Percentiles rank a stretch among this genome's conserved stretches.
These are phyloP conservation scores for Pseudozyma sp. DNA, from an alignment of 1,284 basidiomycete species.

Conservation along the genomic window DNA sequence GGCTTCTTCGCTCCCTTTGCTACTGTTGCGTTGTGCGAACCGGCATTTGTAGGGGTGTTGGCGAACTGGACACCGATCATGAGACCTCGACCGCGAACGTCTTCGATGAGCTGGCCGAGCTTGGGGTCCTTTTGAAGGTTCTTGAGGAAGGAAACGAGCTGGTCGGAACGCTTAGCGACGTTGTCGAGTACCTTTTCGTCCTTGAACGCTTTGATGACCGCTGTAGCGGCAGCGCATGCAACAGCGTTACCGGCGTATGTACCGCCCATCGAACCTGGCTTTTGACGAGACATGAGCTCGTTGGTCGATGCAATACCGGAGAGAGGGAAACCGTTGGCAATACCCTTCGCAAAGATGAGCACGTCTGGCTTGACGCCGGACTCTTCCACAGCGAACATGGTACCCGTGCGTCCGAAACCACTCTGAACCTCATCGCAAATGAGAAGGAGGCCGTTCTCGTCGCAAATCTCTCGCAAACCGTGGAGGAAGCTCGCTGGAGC, in stretches of 20 bases:
- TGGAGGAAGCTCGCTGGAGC: slow-evolving; percentile 83
- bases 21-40: slow-evolving; percentile 23
- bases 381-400: slow-evolving; percentile 79
- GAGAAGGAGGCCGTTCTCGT: slow-evolving; percentile 86
- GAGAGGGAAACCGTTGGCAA: slow-evolving; percentile 94
- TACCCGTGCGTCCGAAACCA: slow-evolving; percentile 66
- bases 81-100: slow-evolving; percentile 62
- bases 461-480: slow-evolving; percentile 84
- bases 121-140: slow-evolving; percentile 38
- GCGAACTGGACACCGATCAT: slow-evolving; percentile 67
- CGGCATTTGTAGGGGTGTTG: slow-evolving; percentile 10
- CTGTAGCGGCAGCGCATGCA: slow-evolving; percentile 59
- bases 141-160: slow-evolving; percentile 56
- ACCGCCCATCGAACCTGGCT: slow-evolving; percentile 81
- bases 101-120: slow-evolving; percentile 60
- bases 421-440: slow-evolving; percentile 99
- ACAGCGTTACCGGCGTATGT: slow-evolving; percentile 67
- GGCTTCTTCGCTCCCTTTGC: slow-evolving; percentile 15
- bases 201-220: slow-evolving; percentile 59
- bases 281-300: slow-evolving; percentile 83
- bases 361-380: slow-evolving; percentile 84
- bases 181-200: slow-evolving; percentile 65
- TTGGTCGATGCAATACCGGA: slow-evolving; percentile 85
- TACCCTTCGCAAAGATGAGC: slow-evolving; percentile 89
- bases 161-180: slow-evolving; percentile 56